These are phyloP conservation scores for Leishmania braziliensis DNA, from an alignment of 208 protist genomes.

Conservation along the genomic window DNA sequence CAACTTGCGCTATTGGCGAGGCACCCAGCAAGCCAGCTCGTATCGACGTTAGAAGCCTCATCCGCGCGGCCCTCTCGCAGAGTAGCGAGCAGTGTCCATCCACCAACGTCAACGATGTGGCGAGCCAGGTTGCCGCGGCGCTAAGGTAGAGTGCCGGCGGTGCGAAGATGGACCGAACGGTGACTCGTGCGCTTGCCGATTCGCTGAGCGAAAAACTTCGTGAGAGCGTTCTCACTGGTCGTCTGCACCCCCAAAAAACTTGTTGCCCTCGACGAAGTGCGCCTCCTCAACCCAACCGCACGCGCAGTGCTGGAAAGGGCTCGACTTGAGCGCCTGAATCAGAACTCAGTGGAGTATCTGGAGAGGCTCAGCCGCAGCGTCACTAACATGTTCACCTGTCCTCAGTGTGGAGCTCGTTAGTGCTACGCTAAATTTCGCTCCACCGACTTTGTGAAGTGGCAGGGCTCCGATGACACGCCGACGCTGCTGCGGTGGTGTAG, in stretches of 20 bases:
- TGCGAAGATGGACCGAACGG: conserved; percentile 34
- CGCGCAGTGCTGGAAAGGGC: conserved; percentile 32
- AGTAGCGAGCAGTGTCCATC: not conserved
- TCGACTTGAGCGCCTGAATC: conserved; percentile 40
- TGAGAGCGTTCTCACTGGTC: conserved; percentile 30
- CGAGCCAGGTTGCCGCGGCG: conserved; percentile 27
- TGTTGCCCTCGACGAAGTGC: conserved; percentile 41
- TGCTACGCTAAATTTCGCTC: conserved; percentile 63
- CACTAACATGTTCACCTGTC: conserved; percentile 59
- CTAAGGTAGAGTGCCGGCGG: conserved; percentile 28
- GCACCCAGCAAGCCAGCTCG: conserved; percentile 14
- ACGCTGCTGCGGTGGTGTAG: conserved; percentile 55
- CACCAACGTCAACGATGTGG: conserved; percentile 14
- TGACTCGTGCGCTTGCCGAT: conserved; percentile 53
- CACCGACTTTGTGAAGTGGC: conserved; percentile 73
- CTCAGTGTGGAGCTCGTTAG: conserved; percentile 42
- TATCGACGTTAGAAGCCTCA: conserved; percentile 17
- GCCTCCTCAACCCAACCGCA: conserved; percentile 46
- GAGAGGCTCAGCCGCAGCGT: conserved; percentile 41
- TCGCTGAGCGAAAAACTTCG: conserved; percentile 56
- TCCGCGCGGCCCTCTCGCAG: conserved; percentile 21
- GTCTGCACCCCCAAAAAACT: conserved; percentile 25
- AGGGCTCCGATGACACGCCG: conserved; percentile 60
- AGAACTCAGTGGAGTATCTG: conserved; percentile 51
- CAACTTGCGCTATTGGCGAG: not conserved